Percentiles rank a stretch among this genome's conserved stretches.
phyloP scores from a whole-genome alignment of 495 filamentous ascomycete genomes.

The Lineolata rhizophorae region DNA sequence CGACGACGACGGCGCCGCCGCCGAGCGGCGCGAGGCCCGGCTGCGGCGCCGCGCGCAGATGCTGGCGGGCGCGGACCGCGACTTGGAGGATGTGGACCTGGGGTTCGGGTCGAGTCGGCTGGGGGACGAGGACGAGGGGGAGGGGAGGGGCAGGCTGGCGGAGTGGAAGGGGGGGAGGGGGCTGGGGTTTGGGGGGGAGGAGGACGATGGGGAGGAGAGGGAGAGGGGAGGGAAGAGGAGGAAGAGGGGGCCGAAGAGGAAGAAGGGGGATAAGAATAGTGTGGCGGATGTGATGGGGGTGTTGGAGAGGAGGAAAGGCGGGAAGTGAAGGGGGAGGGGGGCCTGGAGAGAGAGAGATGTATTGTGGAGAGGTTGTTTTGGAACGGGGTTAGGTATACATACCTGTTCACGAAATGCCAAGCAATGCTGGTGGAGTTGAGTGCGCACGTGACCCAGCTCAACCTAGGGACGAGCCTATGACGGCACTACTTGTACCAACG shows the following conservation, averaged over 20 bases:
- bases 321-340: no score
- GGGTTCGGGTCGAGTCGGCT: conserved; percentile 74
- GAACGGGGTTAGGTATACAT: neutral
- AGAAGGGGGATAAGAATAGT: conserved; percentile 71
- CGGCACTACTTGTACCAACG: neutral
- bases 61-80: conserved; percentile 53
- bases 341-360: neutral
- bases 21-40: conserved; percentile 25
- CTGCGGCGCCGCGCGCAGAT: conserved; percentile 42
- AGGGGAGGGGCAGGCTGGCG: conserved; percentile 41
- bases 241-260: conserved; percentile 71
- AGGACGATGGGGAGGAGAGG: conserved; percentile 25
- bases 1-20: conserved; percentile 24
- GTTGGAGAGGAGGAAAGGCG: conserved; percentile 41
- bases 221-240: conserved; percentile 36
- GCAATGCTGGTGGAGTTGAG: neutral
- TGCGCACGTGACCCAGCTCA: neutral
- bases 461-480: neutral
- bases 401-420: neutral
- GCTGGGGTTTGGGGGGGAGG: conserved; percentile 14
- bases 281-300: conserved; percentile 61
- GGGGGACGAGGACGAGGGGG: conserved; percentile 65
- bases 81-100: conserved; percentile 82
- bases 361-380: neutral
- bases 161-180: conserved; percentile 28